Conservation (phyloP, 768 basidiomycete genomes). For the Sporobolomyces pararoseus region DNA sequence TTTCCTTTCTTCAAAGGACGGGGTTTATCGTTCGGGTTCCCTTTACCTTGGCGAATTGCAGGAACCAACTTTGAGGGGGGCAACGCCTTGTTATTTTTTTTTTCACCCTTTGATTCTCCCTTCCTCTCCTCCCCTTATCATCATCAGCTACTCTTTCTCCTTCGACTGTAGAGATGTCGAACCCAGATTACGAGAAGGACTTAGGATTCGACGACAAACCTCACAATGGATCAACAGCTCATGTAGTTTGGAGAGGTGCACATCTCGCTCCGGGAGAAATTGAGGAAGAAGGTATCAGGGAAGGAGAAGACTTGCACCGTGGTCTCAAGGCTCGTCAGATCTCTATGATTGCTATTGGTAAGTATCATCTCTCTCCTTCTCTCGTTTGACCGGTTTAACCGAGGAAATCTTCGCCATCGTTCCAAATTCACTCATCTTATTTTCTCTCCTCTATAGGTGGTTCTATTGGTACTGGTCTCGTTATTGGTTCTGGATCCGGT, state of each 20-base stretch:
- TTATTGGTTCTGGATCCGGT: conserved; percentile 25
- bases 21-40: neutral
- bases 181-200: conserved; percentile 18
- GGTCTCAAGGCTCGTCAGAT: conserved; percentile 31
- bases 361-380: neutral
- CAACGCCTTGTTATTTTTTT: neutral
- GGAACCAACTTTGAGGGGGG: too few species aligned
- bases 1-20: too few species aligned
- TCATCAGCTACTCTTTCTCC: too few species aligned
- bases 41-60: neutral
- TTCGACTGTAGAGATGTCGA: neutral
- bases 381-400: neutral
- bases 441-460: conserved; percentile 4
- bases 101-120: neutral
- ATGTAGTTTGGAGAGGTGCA: neutral
- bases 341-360: conserved; percentile 32
- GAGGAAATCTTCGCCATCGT: too few species aligned
- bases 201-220: conserved; percentile 11
- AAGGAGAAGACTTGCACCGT: conserved; percentile 29
- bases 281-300: conserved; percentile 20
- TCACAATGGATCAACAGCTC: conserved; percentile 1
- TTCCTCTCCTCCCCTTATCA: too few species aligned
- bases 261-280: conserved; percentile 2
- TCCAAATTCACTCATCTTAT: neutral
- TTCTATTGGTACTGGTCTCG: conserved; percentile 26